Evolutionary conservation across 306 rosid genomes (phyloP), one percentile per base, ranked within the genome.

Genomic region (Leucaena leucocephala): DNA sequence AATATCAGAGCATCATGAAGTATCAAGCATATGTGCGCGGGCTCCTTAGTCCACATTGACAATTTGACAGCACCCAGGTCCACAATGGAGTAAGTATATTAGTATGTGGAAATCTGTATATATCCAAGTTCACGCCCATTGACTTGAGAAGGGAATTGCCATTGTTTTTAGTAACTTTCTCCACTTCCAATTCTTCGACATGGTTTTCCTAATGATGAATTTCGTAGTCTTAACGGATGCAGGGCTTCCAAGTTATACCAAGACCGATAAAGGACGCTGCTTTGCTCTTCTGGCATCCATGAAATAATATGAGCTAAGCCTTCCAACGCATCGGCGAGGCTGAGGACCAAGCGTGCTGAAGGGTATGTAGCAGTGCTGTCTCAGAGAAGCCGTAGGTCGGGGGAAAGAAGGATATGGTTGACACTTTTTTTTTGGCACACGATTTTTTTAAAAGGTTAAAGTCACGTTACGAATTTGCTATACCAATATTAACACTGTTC

Each of bases 201-300:
- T 50, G 57, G 6, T 50, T 50, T 50, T 50, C 19, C 6, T 4
- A 5, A 15, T 50, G 57, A 43, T 43, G 57, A 50, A 50, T 50
- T 2, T 8, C 3, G n/a, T 4, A 50, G 57, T 50, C n/a, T 50
- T 50, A 49, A 49, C n/a, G 14, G 17, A 16, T 50, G 57, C 57
- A 49, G 19, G 19, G 57, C 17, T 49, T 14, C n/a, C 57, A 49
- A 4, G 5, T 49, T 49, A 14, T 49, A 19, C 17, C 50, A 22
- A 86, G 75, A 39, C 44, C 55, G 76, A 77, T 21, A 67, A 87
- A 71, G 84, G 83, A 76, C 48, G 83, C 50, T 16, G 78, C 72
- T 75, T 80, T 80, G 77, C 83, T 89, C 89, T 86, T 88, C 82
- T 83, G 78, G 9, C 40, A 71, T 67, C 80, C 86, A 85, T 82